Conservation (phyloP, 805 yeast genomes). For the Maudiozyma barnettii region DNA sequence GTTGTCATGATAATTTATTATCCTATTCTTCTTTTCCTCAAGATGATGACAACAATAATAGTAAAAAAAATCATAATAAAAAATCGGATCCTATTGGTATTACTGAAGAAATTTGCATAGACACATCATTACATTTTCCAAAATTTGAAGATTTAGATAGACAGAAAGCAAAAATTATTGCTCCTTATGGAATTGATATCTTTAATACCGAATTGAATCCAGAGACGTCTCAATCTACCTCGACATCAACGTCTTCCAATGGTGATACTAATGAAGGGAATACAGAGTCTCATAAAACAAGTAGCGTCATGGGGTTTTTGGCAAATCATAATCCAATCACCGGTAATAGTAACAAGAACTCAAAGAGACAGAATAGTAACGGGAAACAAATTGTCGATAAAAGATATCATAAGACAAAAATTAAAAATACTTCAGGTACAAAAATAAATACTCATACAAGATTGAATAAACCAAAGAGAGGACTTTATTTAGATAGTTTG, state of each 20-base stretch:
- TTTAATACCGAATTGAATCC: conserved; percentile 15
- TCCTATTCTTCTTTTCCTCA: conserved; percentile 34
- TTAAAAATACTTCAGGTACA: conserved; percentile 16
- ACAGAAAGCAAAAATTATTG: conserved; percentile 19
- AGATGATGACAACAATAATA: neutral
- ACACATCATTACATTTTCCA: conserved; percentile 26
- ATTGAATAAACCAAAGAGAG: conserved; percentile 19
- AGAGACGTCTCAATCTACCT: conserved; percentile 3
- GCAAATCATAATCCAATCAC: conserved; percentile 7
- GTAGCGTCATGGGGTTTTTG: conserved; percentile 16
- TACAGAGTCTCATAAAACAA: neutral
- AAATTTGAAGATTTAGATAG: conserved; percentile 23
- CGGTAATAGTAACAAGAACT: neutral
- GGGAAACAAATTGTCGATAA: conserved; percentile 1
- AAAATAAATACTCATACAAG: conserved; percentile 15
- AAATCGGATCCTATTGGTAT: conserved; percentile 26
- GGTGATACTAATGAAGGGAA: neutral
- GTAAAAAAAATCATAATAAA: conserved; percentile 1
- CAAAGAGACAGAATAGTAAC: neutral
- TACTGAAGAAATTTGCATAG: conserved; percentile 23
- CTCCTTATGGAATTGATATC: conserved; percentile 30
- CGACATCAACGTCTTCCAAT: neutral
- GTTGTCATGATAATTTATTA: conserved; percentile 52
- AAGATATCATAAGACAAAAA: conserved; percentile 9
- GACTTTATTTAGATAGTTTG: conserved; percentile 49